These are phyloP conservation scores for Trametes coccinea DNA, from an alignment of 768 basidiomycete species.

Conservation along the genomic window DNA sequence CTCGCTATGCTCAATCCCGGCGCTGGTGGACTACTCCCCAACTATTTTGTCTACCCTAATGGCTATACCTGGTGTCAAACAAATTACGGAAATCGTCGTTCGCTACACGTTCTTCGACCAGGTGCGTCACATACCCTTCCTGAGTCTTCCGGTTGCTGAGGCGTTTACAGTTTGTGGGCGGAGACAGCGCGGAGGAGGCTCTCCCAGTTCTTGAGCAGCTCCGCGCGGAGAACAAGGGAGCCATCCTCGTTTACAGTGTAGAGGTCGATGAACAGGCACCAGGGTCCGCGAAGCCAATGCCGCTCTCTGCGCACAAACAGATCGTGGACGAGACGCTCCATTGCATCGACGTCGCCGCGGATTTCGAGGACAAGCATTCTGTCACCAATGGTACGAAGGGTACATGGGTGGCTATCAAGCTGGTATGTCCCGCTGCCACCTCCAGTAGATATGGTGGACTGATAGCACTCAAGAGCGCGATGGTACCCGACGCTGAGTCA, in stretches of 20 bases:
- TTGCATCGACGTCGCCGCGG: conserved; percentile 76
- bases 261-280: conserved; percentile 72
- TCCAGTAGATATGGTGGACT: not conserved
- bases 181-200: conserved; percentile 72
- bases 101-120: conserved; percentile 85
- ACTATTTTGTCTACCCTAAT: conserved; percentile 55
- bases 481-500: conserved; percentile 62
- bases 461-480: conserved; percentile 51
- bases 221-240: conserved; percentile 71
- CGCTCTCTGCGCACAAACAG: conserved; percentile 50
- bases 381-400: conserved; percentile 41
- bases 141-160: not conserved
- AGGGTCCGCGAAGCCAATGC: conserved; percentile 29
- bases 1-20: conserved; percentile 74
- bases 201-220: conserved; percentile 63
- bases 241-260: conserved; percentile 83
- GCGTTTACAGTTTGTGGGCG: conserved; percentile 77
- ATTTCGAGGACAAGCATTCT: conserved; percentile 62
- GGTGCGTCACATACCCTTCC: conserved; percentile 39
- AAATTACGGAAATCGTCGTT: conserved; percentile 68
- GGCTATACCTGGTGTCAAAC: conserved; percentile 59
- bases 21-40: conserved; percentile 76
- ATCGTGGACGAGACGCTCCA: conserved; percentile 75
- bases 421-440: conserved; percentile 48
- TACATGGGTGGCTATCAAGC: conserved; percentile 86